Conservation (phyloP, 768 basidiomycete genomes). For the Panaeolus papilionaceus region DNA sequence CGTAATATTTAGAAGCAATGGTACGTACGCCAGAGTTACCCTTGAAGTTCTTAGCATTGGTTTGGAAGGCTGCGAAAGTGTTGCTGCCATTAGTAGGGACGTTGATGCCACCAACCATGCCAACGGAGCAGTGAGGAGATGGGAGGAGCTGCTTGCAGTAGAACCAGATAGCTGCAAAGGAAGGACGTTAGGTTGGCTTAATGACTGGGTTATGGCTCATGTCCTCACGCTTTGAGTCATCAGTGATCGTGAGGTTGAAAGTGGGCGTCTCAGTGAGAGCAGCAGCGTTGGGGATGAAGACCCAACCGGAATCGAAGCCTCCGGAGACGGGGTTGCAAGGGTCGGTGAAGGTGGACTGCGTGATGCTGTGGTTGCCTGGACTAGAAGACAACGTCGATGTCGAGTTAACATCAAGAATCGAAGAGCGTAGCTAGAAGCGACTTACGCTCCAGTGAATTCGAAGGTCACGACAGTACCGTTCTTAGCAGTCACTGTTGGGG, state of each 20-base stretch:
- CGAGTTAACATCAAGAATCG: neutral
- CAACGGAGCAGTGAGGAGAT: slow-evolving; percentile 46
- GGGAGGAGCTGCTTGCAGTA: slow-evolving; percentile 58
- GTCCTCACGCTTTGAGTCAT: slow-evolving; percentile 50
- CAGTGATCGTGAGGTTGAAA: slow-evolving; percentile 59
- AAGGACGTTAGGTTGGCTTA: slow-evolving; percentile 22
- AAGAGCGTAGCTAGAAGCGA: neutral
- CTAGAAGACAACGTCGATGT: neutral
- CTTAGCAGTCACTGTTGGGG: slow-evolving; percentile 45
- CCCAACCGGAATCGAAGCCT: slow-evolving; percentile 64
- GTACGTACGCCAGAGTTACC: slow-evolving; percentile 41
- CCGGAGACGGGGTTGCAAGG: slow-evolving; percentile 49
- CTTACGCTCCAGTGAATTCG: slow-evolving; percentile 52
- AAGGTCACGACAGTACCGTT: slow-evolving; percentile 56
- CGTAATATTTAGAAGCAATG: neutral
- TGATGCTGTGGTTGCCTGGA: slow-evolving; percentile 56
- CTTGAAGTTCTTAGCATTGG: slow-evolving; percentile 36
- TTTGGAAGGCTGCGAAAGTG: slow-evolving; percentile 45
- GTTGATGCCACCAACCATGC: slow-evolving; percentile 62
- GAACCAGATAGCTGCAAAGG: slow-evolving; percentile 56
- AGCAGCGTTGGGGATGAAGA: slow-evolving; percentile 40
- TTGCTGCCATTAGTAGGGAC: slow-evolving; percentile 50
- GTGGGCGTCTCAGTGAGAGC: slow-evolving; percentile 35
- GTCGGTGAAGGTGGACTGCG: slow-evolving; percentile 56
- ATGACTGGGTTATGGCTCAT: slow-evolving; percentile 22